phyloP scores from a whole-genome alignment of 768 basidiomycete species.

The Suillus occidentalis region DNA sequence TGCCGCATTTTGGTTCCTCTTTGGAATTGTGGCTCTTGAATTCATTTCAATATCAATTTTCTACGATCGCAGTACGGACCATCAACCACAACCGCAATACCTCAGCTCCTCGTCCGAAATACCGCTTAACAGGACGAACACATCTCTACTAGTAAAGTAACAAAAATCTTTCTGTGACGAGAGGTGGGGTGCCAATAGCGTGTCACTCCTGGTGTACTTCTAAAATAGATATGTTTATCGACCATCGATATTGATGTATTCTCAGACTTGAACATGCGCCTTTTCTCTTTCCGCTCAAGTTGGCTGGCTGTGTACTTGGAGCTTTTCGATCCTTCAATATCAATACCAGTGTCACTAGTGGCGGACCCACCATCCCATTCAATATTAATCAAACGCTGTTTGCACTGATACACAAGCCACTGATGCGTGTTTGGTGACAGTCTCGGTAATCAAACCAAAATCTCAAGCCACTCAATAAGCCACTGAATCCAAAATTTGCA shows the following conservation, averaged over 20 bases:
- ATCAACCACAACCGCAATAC: not conserved
- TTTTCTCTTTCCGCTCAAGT: not conserved
- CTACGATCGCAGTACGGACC: conserved; percentile 27
- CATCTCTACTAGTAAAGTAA: too few relatives aligned
- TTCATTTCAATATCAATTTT: conserved; percentile 34
- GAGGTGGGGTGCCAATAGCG: too few relatives aligned
- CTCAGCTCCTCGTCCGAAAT: not conserved
- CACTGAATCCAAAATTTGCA: not conserved
- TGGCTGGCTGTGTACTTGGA: not conserved
- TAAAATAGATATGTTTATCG: too few relatives aligned
- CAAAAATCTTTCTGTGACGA: too few relatives aligned
- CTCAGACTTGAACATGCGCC: not conserved
- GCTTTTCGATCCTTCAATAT: too few relatives aligned
- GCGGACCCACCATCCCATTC: not conserved
- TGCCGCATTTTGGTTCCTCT: conserved; percentile 45
- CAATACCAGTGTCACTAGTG: not conserved
- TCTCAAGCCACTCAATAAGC: not conserved
- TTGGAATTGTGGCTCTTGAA: conserved; percentile 38
- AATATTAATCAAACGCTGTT: not conserved
- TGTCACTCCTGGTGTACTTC: too few relatives aligned
- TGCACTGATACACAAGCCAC: not conserved
- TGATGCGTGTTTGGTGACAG: not conserved
- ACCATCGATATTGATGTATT: not conserved
- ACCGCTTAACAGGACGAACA: too few relatives aligned
- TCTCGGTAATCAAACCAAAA: not conserved